Conservation (phyloP, 306 rosid species). For the Quercus rubra region DNA sequence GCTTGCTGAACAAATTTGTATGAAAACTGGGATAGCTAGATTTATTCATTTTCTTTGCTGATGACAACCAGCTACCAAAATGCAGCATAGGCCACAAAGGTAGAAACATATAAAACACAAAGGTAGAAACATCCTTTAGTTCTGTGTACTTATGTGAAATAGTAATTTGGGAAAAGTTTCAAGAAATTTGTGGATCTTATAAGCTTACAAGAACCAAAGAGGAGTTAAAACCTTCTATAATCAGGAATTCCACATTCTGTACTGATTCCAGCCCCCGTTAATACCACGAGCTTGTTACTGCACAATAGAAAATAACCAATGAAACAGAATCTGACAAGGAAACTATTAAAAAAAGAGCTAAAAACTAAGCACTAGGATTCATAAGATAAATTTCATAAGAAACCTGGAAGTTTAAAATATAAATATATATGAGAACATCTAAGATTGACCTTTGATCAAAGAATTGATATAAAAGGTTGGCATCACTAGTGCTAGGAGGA, state of each 20-base stretch:
- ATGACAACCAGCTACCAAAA: neutral
- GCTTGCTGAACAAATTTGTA: neutral
- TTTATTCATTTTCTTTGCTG: neutral
- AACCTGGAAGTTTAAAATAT: neutral
- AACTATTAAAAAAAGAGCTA: neutral
- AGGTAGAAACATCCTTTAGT: neutral
- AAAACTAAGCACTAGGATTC: neutral
- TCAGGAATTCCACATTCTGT: conserved; percentile 98
- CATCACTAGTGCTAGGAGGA: conserved; percentile 74
- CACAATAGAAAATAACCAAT: conserved; percentile 16
- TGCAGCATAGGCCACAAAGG: neutral
- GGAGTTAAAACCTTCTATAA: conserved; percentile 69
- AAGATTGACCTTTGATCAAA: conserved; percentile 58
- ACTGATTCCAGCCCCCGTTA: conserved; percentile 94
- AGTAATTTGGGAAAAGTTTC: neutral
- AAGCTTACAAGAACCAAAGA: neutral
- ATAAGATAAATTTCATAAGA: neutral
- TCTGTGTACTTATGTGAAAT: neutral
- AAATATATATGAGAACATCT: neutral
- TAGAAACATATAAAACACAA: neutral
- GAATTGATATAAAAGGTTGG: conserved; percentile 61
- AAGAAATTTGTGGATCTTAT: neutral
- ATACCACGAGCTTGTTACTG: conserved; percentile 66
- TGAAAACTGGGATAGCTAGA: neutral
- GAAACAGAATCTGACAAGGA: conserved; percentile 15